phyloP scores from a whole-genome alignment of 495 filamentous ascomycete species.

The Hamigera avellanea region DNA sequence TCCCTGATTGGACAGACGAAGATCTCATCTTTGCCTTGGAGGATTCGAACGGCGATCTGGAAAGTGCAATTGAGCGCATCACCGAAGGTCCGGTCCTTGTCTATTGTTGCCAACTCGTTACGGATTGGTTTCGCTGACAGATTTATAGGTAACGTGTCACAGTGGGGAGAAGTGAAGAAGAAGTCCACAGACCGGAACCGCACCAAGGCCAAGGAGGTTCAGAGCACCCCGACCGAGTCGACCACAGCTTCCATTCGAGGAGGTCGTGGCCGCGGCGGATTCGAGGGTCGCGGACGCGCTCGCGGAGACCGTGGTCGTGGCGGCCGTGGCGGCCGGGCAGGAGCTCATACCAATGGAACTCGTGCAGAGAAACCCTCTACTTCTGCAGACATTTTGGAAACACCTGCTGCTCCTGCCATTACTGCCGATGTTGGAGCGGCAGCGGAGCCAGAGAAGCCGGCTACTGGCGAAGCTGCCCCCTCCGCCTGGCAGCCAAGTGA shows the following conservation, averaged over 20 bases:
- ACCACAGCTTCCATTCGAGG: conserved; percentile 43
- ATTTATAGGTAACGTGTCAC: conserved; percentile 65
- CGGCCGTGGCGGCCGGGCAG: conserved; percentile 58
- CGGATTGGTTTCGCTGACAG: conserved; percentile 8
- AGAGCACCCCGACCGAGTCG: conserved; percentile 38
- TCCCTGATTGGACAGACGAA: conserved; percentile 83
- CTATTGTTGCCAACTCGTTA: conserved; percentile 1
- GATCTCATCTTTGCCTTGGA: conserved; percentile 84
- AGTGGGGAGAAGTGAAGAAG: conserved; percentile 95
- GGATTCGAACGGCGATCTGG: conserved; percentile 83
- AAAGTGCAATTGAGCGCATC: conserved; percentile 76
- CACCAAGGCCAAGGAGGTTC: conserved; percentile 70
- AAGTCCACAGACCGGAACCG: conserved; percentile 70
- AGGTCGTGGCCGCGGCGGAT: conserved; percentile 52
- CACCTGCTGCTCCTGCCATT: conserved; percentile 25
- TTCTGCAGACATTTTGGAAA: conserved; percentile 18
- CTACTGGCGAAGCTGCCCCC: conserved; percentile 17
- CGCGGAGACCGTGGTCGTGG: conserved; percentile 69
- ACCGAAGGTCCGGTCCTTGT: conserved; percentile 58
- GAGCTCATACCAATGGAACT: conserved; percentile 44
- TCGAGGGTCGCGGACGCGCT: conserved; percentile 56
- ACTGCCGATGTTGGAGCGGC: conserved; percentile 16
- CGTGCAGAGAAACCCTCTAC: conserved; percentile 29
- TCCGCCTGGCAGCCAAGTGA: conserved; percentile 16
- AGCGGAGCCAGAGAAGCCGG: conserved; percentile 14